A percentile compares a stretch with the other conserved stretches of the same genome.
phyloP scores from a whole-genome alignment of 1,284 basidiomycete genomes.

The Lentinus polychrous region DNA sequence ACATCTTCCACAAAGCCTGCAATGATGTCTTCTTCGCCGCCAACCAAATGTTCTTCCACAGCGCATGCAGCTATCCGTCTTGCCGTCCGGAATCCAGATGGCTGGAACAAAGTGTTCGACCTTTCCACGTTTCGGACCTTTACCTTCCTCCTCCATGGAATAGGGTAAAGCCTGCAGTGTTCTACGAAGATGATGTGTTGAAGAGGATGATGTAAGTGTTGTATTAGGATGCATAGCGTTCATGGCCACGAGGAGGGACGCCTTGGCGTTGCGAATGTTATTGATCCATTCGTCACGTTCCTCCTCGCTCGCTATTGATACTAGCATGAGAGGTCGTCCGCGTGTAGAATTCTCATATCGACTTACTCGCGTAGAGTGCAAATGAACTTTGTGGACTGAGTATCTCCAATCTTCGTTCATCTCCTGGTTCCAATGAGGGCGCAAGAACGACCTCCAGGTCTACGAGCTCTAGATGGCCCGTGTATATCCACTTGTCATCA shows the following conservation, averaged over 20 bases:
- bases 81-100: slow-evolving; percentile 87
- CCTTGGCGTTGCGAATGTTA: slow-evolving; percentile 67
- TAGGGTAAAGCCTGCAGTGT: slow-evolving; percentile 69
- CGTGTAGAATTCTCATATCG: neutral
- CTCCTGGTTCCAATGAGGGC: slow-evolving; percentile 37
- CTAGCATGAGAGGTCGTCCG: neutral
- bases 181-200: slow-evolving; percentile 65
- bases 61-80: slow-evolving; percentile 76
- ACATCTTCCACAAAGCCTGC: slow-evolving; percentile 82
- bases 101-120: slow-evolving; percentile 89
- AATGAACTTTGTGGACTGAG: slow-evolving; percentile 75
- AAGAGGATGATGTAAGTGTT: slow-evolving; percentile 71
- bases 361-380: slow-evolving; percentile 63
- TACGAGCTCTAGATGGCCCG: slow-evolving; percentile 61
- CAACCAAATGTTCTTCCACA: slow-evolving; percentile 77
- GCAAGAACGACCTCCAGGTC: slow-evolving; percentile 71
- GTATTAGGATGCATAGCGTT: slow-evolving; percentile 68
- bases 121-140: slow-evolving; percentile 38
- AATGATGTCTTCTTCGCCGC: slow-evolving; percentile 83
- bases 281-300: slow-evolving; percentile 66
- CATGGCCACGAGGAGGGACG: slow-evolving; percentile 57
- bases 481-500: slow-evolving; percentile 65
- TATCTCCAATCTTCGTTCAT: slow-evolving; percentile 60
- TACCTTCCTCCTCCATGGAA: slow-evolving; percentile 41
- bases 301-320: slow-evolving; percentile 38